phyloP scores from a whole-genome alignment of 2,329 filamentous ascomycete species.

The Penicillium sp. region DNA sequence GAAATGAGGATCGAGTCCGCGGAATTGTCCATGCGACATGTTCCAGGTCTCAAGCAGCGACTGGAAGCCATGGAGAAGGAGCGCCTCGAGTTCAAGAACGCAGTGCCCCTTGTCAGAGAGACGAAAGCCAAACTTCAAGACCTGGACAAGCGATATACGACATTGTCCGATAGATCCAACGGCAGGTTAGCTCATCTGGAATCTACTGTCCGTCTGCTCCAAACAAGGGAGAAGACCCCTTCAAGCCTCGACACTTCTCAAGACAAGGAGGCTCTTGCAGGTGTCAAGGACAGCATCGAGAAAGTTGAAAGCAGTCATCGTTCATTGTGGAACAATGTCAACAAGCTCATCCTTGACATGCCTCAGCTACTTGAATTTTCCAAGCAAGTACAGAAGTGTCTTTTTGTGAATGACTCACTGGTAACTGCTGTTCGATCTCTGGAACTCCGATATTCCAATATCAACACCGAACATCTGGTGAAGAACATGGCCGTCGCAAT shows the following conservation, averaged over 20 bases:
- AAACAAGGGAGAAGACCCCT: not conserved
- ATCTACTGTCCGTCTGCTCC: not conserved
- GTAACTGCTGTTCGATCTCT: constrained; percentile 45
- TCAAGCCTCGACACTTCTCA: not conserved
- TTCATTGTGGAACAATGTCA: constrained; percentile 5
- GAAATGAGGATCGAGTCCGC: not conserved
- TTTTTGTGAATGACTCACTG: constrained; percentile 23
- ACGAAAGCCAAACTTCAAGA: not conserved
- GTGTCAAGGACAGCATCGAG: not conserved
- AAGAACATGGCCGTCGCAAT: constrained; percentile 43
- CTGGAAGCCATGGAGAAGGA: constrained; percentile 4
- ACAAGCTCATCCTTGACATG: constrained; percentile 1
- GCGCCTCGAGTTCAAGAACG: not conserved
- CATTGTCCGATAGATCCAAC: not conserved
- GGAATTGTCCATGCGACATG: not conserved
- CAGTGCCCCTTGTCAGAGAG: not conserved
- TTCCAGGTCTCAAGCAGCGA: not conserved
- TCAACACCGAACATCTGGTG: constrained; percentile 49
- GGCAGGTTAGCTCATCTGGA: not conserved
- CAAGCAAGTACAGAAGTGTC: constrained; percentile 3
- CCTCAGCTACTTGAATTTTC: not conserved
- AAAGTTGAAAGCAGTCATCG: constrained; percentile 2
- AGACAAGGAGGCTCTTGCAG: not conserved
- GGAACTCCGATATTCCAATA: constrained; percentile 57
- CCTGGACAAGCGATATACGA: not conserved